Evolutionary conservation across 257 asterid species (phyloP).

Genomic region (Solanum virginianum): DNA sequence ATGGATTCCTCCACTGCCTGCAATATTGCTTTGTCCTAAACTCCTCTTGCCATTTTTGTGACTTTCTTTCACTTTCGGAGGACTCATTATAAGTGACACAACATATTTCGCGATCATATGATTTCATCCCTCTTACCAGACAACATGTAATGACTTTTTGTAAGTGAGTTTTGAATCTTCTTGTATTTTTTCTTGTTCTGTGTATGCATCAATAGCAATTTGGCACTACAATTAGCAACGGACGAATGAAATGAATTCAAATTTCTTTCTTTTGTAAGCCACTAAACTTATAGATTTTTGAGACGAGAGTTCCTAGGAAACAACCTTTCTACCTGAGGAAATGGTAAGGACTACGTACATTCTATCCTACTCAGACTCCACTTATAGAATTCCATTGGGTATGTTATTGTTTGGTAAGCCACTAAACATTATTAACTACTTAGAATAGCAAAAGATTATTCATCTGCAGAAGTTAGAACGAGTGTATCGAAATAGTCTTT

Average conservation of each 20-base stretch:
- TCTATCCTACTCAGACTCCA: too few species aligned
- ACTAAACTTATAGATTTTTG: background rate
- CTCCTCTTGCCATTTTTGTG: background rate
- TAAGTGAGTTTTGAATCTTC: background rate
- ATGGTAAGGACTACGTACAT: too few species aligned
- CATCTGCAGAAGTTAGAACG: background rate
- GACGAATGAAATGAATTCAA: background rate
- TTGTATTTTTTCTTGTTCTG: background rate
- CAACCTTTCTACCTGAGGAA: too few species aligned
- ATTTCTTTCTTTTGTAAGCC: background rate
- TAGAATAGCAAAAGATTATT: too few species aligned
- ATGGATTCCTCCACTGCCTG: constrained; percentile 19
- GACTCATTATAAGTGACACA: background rate
- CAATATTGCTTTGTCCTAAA: constrained; percentile 35
- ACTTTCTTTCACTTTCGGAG: background rate
- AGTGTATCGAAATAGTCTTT: background rate
- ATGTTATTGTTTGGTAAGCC: background rate
- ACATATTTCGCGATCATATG: too few species aligned
- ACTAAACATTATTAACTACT: background rate
- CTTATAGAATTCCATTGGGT: too few species aligned
- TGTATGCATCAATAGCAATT: background rate
- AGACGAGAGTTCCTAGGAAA: too few species aligned
- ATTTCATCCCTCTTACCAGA: background rate
- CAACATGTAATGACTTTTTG: background rate
- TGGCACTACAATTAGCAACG: background rate